Evolutionary conservation across 257 asterid species (phyloP), one percentile per base, ranked within the genome.

Genomic region (Solanum virginianum): DNA sequence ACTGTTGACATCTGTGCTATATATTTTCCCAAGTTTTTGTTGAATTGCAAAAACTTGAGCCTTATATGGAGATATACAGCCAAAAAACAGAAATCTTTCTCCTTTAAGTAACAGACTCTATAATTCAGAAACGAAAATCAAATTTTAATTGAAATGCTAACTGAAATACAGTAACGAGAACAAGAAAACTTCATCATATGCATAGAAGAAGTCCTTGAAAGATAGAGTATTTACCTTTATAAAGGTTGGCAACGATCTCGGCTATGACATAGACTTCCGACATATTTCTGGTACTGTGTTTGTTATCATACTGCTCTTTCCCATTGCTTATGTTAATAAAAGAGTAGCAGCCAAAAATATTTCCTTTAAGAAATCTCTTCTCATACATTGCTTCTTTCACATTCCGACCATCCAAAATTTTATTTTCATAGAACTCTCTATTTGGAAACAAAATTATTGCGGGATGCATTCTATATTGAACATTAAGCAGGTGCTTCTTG

Each of bases 41-140:
- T 88, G 86, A 80, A 93, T 92, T 4, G 93, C 98, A 57, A n/a
- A 81, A 57, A 90, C 97, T 88, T 92, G 98, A 84, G 94, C 98
- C 56, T 92, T 92, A 89, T 95, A 95, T 3, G 97, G 97, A 10
- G 98, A 95, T 82, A 95, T 92, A 91, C 97, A 93, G 68, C 97
- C 98, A 49, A n/a, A n/a, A n/a, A n/a, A 95, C 91, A 3, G 92
- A 91, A 17, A 93, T 84, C 86, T 86, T 92, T 81, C 85, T 80
- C 86, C 82, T 88, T 11, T 91, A 90, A 12, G 85, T 69, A 54
- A 62, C 70, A 66, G 71, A 89, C 84, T 89, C 98, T 95, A 75
- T 20, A 3, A 41, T 41, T 54, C 66, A 55, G 81, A 70, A 54
- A 68, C 70, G 66, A 9, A 9, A 41, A 26, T 80, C 8, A 7